Evolutionary conservation across 805 yeast genomes (phyloP).

Genomic region (Yarrowia keelungensis): DNA sequence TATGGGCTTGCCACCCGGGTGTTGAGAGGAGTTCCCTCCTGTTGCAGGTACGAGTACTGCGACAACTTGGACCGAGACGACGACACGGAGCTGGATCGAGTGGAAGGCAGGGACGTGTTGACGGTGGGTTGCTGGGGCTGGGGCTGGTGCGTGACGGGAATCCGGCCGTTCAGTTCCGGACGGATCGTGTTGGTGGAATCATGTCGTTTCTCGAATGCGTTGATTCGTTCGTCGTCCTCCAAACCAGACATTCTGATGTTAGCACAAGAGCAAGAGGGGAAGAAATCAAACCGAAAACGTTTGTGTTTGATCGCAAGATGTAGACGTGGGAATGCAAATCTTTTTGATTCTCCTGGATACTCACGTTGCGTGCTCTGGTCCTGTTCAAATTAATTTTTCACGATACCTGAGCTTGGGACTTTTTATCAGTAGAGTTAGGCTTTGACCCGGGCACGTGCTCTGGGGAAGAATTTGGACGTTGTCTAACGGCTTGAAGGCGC

Average conservation of each 20-base stretch:
- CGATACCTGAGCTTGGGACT: slow-evolving; percentile 13
- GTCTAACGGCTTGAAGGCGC: too few relatives aligned
- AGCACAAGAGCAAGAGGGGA: not conserved
- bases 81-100: slow-evolving; percentile 21
- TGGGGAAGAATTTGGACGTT: not conserved
- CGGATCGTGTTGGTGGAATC: slow-evolving; percentile 33
- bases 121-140: slow-evolving; percentile 4
- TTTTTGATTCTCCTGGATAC: not conserved
- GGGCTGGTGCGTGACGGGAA: slow-evolving; percentile 5
- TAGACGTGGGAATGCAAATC: too few relatives aligned
- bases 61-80: slow-evolving; percentile 28
- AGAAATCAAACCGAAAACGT: too few relatives aligned
- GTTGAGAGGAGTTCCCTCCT: slow-evolving; percentile 36
- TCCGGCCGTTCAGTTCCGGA: slow-evolving; percentile 21
- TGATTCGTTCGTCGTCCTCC: slow-evolving; percentile 19
- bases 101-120: slow-evolving; percentile 15
- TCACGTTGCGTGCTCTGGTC: slow-evolving; percentile 19
- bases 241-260: slow-evolving; percentile 21
- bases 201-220: slow-evolving; percentile 29
- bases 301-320: too few relatives aligned
- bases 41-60: slow-evolving; percentile 13
- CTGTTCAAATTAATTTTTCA: slow-evolving; percentile 25
- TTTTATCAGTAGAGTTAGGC: slow-evolving; percentile 11
- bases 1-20: slow-evolving; percentile 71
- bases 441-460: slow-evolving; percentile 39